Evolutionary conservation across 2,329 filamentous ascomycete genomes (phyloP), one percentile per base, ranked within the genome.

Genomic region (Claviceps paspali): DNA sequence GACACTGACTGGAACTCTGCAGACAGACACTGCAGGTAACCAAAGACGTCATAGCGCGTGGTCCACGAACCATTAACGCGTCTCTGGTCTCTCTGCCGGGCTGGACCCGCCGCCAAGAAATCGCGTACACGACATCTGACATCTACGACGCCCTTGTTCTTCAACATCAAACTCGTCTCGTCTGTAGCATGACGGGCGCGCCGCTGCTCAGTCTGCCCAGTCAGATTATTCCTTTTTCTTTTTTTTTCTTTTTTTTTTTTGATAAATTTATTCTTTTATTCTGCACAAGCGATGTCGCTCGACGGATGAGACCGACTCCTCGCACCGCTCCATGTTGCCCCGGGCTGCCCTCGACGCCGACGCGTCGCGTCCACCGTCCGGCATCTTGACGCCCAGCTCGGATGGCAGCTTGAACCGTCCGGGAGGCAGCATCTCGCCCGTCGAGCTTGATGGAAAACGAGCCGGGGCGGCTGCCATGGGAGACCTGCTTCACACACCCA

Each of bases 321-420:
- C 23, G 38, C 41, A 27, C 9, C 18, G 22, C 42, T 47, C 43
- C 42, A 60, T 59, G 57, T 49, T 55, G 47, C 55, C 54, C 42
- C 48, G 54, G 41, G 48, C 49, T 42, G 40, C 49, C 42, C 43
- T 49, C 43, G 55, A 50, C 46, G 48, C 57, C 47, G 61, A 66
- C 64, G 65, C 65, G 67, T 66, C 67, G 62, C 67, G 64, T 60
- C 59, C 56, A 41, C 49, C 45, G 43, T 60, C 57, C 38, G 57
- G 57, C 45, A 59, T 62, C 46, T 53, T 62, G 45, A 63, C 58
- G 34, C 54, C 62, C 35, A 55, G 52, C 44, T 58, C 60, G 22
- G 54, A 63, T 43, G 53, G 51, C 42, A 61, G 53, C 42, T 47
- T 59, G 38, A 59, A 57, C 45, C 54, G 51, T 43, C 52, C 51